Percentiles rank a stretch among this genome's conserved stretches.
Conservation (phyloP, 2,329 filamentous ascomycete genomes). For the Colletotrichum simmondsii region DNA sequence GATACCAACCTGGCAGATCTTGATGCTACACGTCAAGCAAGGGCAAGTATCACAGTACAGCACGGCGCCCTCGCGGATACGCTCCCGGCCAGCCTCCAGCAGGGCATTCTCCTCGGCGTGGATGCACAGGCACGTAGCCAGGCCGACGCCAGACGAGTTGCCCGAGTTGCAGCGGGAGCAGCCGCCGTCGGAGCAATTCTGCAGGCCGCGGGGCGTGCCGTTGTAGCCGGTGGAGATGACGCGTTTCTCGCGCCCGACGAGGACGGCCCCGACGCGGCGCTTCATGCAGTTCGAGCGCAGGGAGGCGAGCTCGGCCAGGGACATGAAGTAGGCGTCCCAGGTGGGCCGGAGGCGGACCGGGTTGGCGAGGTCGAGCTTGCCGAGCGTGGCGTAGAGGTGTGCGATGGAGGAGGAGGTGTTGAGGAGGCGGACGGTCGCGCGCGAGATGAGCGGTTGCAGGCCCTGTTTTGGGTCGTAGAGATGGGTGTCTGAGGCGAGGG, state of each 20-base stretch:
- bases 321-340: conserved; percentile 99
- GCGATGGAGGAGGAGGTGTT: conserved; percentile 82
- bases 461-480: conserved; percentile 76
- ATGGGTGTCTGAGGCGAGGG: conserved; percentile 73
- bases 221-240: conserved; percentile 98
- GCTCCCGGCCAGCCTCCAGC: conserved; percentile 90
- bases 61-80: conserved; percentile 83
- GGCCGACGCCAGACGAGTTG: conserved; percentile 73
- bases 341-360: conserved; percentile 83
- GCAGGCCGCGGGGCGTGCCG: conserved; percentile 89
- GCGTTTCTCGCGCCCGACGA: conserved; percentile 81
- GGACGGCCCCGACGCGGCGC: conserved; percentile 90
- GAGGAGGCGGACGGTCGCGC: conserved; percentile 85
- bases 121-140: conserved; percentile 93
- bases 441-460: conserved; percentile 80
- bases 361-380: conserved; percentile 80
- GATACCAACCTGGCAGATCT: conserved; percentile 97
- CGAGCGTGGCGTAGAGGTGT: conserved; percentile 78
- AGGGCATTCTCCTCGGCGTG: conserved; percentile 98
- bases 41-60: conserved; percentile 97
- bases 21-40: conserved; percentile 97
- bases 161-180: conserved; percentile 88
- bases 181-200: conserved; percentile 92
- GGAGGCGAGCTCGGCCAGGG: conserved; percentile 89
- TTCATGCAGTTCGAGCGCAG: conserved; percentile 98